These are phyloP conservation scores for Jackrogersella multiformis DNA, from an alignment of 495 filamentous ascomycete genomes.

Conservation along the genomic window DNA sequence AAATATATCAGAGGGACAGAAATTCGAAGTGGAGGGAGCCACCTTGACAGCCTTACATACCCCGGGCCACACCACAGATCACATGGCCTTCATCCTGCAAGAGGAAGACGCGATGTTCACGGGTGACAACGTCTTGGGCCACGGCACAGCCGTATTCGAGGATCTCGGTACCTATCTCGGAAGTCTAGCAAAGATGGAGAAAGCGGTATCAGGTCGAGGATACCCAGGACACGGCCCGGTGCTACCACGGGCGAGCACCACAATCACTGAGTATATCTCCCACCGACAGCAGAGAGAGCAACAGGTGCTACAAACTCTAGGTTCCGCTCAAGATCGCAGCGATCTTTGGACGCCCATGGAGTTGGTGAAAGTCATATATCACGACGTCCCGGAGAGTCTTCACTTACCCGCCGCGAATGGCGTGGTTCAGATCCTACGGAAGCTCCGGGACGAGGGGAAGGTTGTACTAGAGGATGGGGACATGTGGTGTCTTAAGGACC, in stretches of 20 bases:
- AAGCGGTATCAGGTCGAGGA: conserved; percentile 69
- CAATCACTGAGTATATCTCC: conserved; percentile 80
- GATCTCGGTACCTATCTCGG: conserved; percentile 76
- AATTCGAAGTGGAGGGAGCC: conserved; percentile 77
- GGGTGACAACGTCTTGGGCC: conserved; percentile 92
- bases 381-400: conserved; percentile 76
- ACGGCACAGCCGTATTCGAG: conserved; percentile 93
- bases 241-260: conserved; percentile 69
- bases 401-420: conserved; percentile 76
- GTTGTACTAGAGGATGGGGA: conserved; percentile 61
- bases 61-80: conserved; percentile 88
- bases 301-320: conserved; percentile 77
- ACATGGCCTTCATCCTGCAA: conserved; percentile 76
- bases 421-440: conserved; percentile 72
- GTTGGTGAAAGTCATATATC: conserved; percentile 86
- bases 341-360: conserved; percentile 74
- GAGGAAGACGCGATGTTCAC: conserved; percentile 92
- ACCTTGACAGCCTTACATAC: conserved; percentile 78
- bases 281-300: conserved; percentile 83
- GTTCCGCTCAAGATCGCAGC: conserved; percentile 47
- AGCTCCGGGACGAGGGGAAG: conserved; percentile 73
- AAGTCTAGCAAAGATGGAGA: conserved; percentile 77
- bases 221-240: conserved; percentile 91
- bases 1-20: conserved; percentile 73
- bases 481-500: conserved; percentile 61